Conservation (phyloP, 108 stramenopile genomes). For the Schizochytrium sp. region DNA sequence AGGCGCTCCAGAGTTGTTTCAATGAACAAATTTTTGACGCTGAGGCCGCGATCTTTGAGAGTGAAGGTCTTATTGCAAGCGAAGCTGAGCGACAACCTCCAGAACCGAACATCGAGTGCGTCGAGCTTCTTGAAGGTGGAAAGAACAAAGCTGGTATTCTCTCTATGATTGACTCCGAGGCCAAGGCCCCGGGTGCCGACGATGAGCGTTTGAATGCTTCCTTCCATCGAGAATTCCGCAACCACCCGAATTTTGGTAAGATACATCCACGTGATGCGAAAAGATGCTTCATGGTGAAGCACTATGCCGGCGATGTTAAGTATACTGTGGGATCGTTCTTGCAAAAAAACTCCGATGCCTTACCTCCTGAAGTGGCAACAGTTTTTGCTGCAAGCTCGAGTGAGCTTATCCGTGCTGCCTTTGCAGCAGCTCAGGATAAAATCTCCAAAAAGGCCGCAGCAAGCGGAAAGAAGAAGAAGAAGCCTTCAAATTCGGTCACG, state of each 20-base stretch:
- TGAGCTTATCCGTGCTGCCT: conserved; percentile 74
- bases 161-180: conserved; percentile 78
- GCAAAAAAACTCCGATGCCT: conserved; percentile 85
- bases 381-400: conserved; percentile 79
- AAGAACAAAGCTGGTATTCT: conserved; percentile 68
- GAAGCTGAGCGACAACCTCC: conserved; percentile 75
- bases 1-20: conserved; percentile 91
- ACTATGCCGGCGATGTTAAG: conserved; percentile 92
- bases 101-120: conserved; percentile 70
- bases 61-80: conserved; percentile 75
- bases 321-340: conserved; percentile 89
- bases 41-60: conserved; percentile 85
- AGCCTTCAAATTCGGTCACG: conserved; percentile 66
- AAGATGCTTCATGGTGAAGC: conserved; percentile 85
- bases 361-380: conserved; percentile 82
- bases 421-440: neutral
- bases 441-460: neutral
- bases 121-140: conserved; percentile 77
- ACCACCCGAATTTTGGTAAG: conserved; percentile 70
- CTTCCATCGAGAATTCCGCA: conserved; percentile 67
- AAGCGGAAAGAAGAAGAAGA: conserved; percentile 44
- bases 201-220: conserved; percentile 72
- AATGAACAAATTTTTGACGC: conserved; percentile 88
- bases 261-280: conserved; percentile 65
- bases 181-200: conserved; percentile 70